phyloP scores from a whole-genome alignment of 257 asterid genomes.

The Solanum lignicaule region DNA sequence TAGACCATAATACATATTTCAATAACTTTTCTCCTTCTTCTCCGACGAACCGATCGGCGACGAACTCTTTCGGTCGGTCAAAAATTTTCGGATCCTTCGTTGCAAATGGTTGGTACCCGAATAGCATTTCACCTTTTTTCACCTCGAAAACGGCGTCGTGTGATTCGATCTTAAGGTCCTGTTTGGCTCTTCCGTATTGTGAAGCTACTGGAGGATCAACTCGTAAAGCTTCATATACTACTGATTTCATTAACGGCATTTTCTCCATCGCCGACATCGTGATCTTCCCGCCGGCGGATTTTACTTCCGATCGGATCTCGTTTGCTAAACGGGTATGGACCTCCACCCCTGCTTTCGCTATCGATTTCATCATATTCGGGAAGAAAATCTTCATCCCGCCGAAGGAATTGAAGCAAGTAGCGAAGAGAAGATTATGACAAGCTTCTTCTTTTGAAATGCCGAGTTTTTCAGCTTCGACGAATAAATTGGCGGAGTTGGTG shows the following conservation, averaged over 20 bases:
- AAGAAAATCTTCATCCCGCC: slow-evolving; percentile 81
- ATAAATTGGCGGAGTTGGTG: slow-evolving; percentile 25
- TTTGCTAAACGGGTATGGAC: slow-evolving; percentile 42
- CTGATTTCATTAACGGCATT: slow-evolving; percentile 73
- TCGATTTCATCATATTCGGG: slow-evolving; percentile 58
- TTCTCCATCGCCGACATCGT: slow-evolving; percentile 53
- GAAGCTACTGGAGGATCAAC: slow-evolving; percentile 78
- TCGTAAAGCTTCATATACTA: slow-evolving; percentile 62
- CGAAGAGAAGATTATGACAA: slow-evolving; percentile 56
- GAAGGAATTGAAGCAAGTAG: slow-evolving; percentile 75
- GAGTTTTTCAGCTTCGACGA: slow-evolving; percentile 43
- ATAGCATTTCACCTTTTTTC: slow-evolving; percentile 57
- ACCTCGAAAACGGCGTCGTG: slow-evolving; percentile 59
- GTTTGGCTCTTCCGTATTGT: slow-evolving; percentile 66
- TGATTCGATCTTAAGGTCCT: slow-evolving; percentile 48
- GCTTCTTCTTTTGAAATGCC: slow-evolving; percentile 67
- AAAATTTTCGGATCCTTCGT: slow-evolving; percentile 70
- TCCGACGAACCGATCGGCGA: slow-evolving; percentile 55
- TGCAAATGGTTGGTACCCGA: slow-evolving; percentile 83
- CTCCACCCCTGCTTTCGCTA: slow-evolving; percentile 53
- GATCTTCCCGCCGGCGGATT: slow-evolving; percentile 31
- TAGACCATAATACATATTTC: slow-evolving; percentile 84
- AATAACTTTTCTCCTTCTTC: slow-evolving; percentile 52
- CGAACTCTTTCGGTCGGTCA: slow-evolving; percentile 61
- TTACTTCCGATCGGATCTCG: slow-evolving; percentile 50